Base-by-base conservation (phyloP, 345 rosid species). In the Euclidium syriacum region DNA sequence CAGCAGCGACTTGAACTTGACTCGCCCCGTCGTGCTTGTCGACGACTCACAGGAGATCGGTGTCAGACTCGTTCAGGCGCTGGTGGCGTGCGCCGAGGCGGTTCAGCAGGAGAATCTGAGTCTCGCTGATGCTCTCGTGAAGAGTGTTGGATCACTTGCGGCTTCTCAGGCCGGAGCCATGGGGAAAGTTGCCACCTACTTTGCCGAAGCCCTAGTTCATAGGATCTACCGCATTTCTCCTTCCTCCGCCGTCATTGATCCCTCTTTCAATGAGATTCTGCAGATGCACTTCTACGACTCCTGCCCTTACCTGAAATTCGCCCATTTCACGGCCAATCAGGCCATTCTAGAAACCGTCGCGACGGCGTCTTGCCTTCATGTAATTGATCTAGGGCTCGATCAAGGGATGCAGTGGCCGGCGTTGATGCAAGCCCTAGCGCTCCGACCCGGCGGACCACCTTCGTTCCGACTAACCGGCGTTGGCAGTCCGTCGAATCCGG, bases 381-480 rank as follows among this genome's bases (percentile, higher is more conserved):
- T 90, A 12, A 77, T 90, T 10, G 95, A 90, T 64, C 80, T 90
- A 63, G 84, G 84, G 70, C 50, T 90, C 60, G 78, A 74, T 81
- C 95, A 90, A 72, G 95, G 97, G 48, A 61, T 87, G 50, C 95
- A 90, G 56, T 90, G 97, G 97, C 95, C 94, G 61, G 94, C 95
- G 17, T 73, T 90, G 15, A 87, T 90, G 55, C 97, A 90, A 65
- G 97, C 97, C 2, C 53, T 90, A 18, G 95, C 97, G 15, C 71
- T 90, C 41, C 89, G 94, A 20, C 79, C 86, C 6, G 86, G 94
- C 6, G 97, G 95, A 0, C 85, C 97, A 2, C 97, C 94, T 3
- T 27, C 70, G 10, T 77, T 90, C 27, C 86, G 95, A 40, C 64
- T 90, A 33, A 90, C 97, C 5, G 95, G 97, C 58, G 80, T 90